Base-by-base conservation (phyloP, 352 stramenopile species). In the Elongisporangium senticosum region DNA sequence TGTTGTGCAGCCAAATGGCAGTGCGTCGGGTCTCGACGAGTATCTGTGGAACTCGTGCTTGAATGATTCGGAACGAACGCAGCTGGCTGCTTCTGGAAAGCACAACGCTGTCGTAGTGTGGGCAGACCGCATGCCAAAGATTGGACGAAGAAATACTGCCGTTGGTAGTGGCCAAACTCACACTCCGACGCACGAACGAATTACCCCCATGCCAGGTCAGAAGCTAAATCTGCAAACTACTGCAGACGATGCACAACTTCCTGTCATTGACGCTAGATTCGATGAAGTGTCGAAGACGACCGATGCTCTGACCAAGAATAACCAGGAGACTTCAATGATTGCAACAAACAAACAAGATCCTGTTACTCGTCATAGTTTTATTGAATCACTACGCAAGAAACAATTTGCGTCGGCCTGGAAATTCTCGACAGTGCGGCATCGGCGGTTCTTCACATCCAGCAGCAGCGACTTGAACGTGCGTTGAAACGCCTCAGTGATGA, bases 401-500 rank as follows among this genome's bases (percentile, higher is more conserved):
- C 83, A 93, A 48, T 93, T 95, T 63, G 86, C 4, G 79, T 95
- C 51, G 86, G 83, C 1, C 55, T 94, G 4, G 62, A 86, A 26
- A 81, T 88, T 43, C 67, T 72, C 13, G 81, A 90, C 37, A 71
- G 72, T 47, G 75, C 71, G 13, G 89, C 82, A 8, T 74, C 67
- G 0, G 63, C 63, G 11, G 81, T 95, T 5, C 55, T 95, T 26
- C 63, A 65, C 19, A 82, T 81, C n/a, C 86, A 95, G 61, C 82
- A 90, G 17, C 73, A 90, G 53, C 80, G 86, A 5, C 69, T 95
- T 8, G 84, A 93, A 49, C 78, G 86, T 14, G 86, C 86, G 14
- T 69, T 95, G n/a, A 92, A 93, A 60, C 79, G 86, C 3, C 67
- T 95, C 0, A 95, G 86, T 53, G 86, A 91, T 52, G 86, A 95